A percentile compares a stretch with the other conserved stretches of the same genome.
Conservation (phyloP, 306 rosid species). For the Pyrus communis region DNA sequence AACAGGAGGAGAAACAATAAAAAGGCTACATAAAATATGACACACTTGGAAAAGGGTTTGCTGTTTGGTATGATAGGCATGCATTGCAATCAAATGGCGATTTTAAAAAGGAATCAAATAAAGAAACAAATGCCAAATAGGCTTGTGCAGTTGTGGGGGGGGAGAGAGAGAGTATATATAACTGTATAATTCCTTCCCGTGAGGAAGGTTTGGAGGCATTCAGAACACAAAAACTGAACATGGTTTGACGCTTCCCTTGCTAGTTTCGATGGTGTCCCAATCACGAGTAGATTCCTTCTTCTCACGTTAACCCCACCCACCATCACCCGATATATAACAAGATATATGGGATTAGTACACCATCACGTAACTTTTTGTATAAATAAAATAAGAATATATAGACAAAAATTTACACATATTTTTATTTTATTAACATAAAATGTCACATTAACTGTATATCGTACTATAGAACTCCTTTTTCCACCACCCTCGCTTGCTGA, state of each 20-base stretch:
- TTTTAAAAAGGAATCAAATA: neutral
- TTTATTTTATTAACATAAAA: too few relatives aligned
- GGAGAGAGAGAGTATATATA: neutral
- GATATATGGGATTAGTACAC: neutral
- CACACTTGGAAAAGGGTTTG: neutral
- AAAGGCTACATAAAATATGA: neutral
- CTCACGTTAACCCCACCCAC: slow-evolving; percentile 18
- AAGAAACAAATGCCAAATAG: neutral
- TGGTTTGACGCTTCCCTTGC: slow-evolving; percentile 34
- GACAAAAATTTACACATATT: too few relatives aligned
- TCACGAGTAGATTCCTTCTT: slow-evolving; percentile 39
- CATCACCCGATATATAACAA: neutral
- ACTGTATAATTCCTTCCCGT: neutral
- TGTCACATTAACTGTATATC: too few relatives aligned
- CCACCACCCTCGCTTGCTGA: neutral
- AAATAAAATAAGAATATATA: too few relatives aligned
- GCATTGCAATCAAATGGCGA: neutral
- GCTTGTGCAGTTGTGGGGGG: slow-evolving; percentile 4
- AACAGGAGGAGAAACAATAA: neutral
- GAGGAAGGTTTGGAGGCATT: slow-evolving; percentile 44
- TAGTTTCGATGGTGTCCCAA: slow-evolving; percentile 18
- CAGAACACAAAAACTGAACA: slow-evolving; percentile 29
- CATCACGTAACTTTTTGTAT: neutral
- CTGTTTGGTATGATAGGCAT: neutral
- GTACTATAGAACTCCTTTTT: neutral